Evolutionary conservation across 352 stramenopile species (phyloP), one percentile per base, ranked within the genome.

Genomic region (Phytopythium montanum): DNA sequence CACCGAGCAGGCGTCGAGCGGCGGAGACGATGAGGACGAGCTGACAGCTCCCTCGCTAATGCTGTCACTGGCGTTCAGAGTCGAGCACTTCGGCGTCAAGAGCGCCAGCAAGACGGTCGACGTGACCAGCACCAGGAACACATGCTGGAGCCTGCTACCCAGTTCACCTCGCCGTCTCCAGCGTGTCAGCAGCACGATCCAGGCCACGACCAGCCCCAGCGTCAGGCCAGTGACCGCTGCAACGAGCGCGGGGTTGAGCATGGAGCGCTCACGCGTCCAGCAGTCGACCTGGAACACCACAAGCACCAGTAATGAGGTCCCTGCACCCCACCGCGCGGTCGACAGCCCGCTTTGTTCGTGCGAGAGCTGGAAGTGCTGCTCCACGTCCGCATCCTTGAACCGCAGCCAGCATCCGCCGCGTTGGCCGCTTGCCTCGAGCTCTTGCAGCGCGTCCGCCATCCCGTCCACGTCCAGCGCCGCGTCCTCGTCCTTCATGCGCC

Each of bases 301-400:
- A n/a, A 85, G 65, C 25, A 60, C 70, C 0, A 49, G 31, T 6
- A 90, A 38, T 10, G 76, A 83, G 14, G 59, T 54, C 0, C 53
- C 51, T 39, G 66, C 79, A 8, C 69, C 74, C 57, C 69, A 62
- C 38, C 62, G 65, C 14, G 73, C 83, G 34, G 69, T 68, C 14
- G 55, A 29, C 4, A 86, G 41, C 14, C 72, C 77, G 18, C 69
- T 62, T 12, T 88, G 77, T 59, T 88, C 72, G 36, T 90, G 74
- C 48, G 85, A 87, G 44, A 72, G 58, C 60, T 88, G 76, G 61
- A 87, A 90, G 25, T 74, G 72, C 53, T 57, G 52, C 50, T 90
- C 77, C 64, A 87, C 75, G 28, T 59, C 54, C 9, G 61, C 42
- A 51, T 76, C 67, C 26, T 63, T 64, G 45, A 90, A 90, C 13